Evolutionary conservation across 2,329 filamentous ascomycete genomes (phyloP), one percentile per base, ranked within the genome.

Genomic region (Microdochium nivale): DNA sequence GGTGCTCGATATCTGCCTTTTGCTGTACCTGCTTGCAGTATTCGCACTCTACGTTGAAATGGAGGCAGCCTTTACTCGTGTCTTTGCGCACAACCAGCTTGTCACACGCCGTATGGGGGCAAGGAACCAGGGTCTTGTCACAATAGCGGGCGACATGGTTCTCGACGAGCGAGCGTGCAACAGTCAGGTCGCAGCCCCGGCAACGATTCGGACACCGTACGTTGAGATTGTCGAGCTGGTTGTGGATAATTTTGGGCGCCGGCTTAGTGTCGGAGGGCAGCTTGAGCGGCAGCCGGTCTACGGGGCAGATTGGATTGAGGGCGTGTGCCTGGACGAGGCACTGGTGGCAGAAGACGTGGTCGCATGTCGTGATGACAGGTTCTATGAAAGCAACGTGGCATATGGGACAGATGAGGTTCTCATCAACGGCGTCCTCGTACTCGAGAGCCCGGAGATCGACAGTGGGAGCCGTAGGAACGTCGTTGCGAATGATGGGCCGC

Each of bases 291-390:
- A 64, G 71, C n/a, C 81, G 73, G 62, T 84, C 81, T 52, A 84
- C 75, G 2, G 81, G 81, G 53, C 81, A 85, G 32, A 70, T 65
- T 52, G 70, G 62, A 49, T 69, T 72, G 32, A 70, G 61, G 49
- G 67, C 63, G 50, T 73, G 67, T 8, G 74, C 69, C 54, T 72
- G 67, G 46, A 66, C 59, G 25, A 85, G 69, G 60, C 83, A 86
- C 3, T 70, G 70, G 49, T 76, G 74, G 59, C 83, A 86, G 61
- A 86, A 86, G 13, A 80, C 82, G 62, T 86, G 83, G 53, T 83
- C 79, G 65, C 83, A 86, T 8, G 70, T 68, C 1, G 81, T 84
- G 43, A 81, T 82, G 48, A 82, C 71, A 0, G 83, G 81, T 14
- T 78, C 72, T 48, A 85, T 69, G 43, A 86, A 73, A 2, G 83